These are phyloP conservation scores for Mycena albidolilacea DNA, from an alignment of 768 basidiomycete species.

Conservation along the genomic window DNA sequence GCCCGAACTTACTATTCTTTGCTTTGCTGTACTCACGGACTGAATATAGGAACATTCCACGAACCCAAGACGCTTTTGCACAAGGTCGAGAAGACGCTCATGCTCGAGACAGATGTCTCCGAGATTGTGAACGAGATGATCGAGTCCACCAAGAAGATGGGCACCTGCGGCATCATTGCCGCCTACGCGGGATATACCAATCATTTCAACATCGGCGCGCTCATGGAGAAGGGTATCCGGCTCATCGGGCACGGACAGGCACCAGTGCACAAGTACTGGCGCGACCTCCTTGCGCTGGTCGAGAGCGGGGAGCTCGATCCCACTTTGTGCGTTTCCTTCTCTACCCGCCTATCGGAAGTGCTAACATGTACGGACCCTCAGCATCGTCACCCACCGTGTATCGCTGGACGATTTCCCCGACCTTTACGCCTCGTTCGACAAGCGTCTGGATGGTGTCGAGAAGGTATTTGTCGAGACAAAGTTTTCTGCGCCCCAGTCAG, in stretches of 20 bases:
- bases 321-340: constrained; percentile 57
- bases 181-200: constrained; percentile 80
- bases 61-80: constrained; percentile 76
- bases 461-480: constrained; percentile 86
- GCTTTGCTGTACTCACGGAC: no score
- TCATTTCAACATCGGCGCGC: constrained; percentile 76
- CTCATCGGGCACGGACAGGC: constrained; percentile 84
- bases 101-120: constrained; percentile 82
- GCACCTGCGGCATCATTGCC: constrained; percentile 74
- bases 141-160: constrained; percentile 66
- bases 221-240: constrained; percentile 85
- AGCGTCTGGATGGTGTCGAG: constrained; percentile 67
- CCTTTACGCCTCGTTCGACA: constrained; percentile 77
- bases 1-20: background rate
- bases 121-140: constrained; percentile 73
- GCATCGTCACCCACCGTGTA: constrained; percentile 72
- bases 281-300: constrained; percentile 78
- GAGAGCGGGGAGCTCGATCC: constrained; percentile 76
- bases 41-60: constrained; percentile 69
- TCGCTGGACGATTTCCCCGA: constrained; percentile 76
- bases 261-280: constrained; percentile 82
- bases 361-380: constrained; percentile 22
- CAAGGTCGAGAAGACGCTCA: constrained; percentile 77
- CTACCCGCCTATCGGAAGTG: no score
- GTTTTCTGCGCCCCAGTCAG: constrained; percentile 59